Percentiles rank a stretch among this genome's conserved stretches.
phyloP scores from a whole-genome alignment of 352 stramenopile genomes.

The Lagenidium giganteum region DNA sequence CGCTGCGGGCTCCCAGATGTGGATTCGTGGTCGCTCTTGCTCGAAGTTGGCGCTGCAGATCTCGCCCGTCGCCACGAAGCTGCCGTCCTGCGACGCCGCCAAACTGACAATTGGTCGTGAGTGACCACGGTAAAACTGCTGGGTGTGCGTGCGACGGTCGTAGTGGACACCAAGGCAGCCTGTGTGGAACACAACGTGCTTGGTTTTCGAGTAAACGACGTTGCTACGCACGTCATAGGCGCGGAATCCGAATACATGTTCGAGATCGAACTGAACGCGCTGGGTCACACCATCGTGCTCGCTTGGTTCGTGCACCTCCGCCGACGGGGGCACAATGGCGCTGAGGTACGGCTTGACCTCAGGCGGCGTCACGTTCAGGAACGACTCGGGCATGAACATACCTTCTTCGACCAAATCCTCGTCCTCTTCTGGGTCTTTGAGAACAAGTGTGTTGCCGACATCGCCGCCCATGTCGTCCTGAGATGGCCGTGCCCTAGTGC shows the following conservation, averaged over 20 bases:
- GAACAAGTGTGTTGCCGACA: conserved; percentile 9
- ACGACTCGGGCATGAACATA: conserved; percentile 37
- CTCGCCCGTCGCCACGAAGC: conserved; percentile 49
- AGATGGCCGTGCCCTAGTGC: conserved; percentile 9
- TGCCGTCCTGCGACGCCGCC: conserved; percentile 27
- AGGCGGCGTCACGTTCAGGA: conserved; percentile 28
- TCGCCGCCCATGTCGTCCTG: conserved; percentile 1
- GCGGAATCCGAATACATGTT: conserved; percentile 53
- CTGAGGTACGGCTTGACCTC: conserved; percentile 53
- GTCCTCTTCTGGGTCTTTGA: conserved; percentile 37
- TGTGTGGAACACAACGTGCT: conserved; percentile 40
- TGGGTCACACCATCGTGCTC: conserved; percentile 23
- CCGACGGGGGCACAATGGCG: conserved; percentile 34
- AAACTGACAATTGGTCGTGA: conserved; percentile 44
- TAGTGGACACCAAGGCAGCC: conserved; percentile 54
- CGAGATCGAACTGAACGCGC: conserved; percentile 31
- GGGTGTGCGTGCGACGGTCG: conserved; percentile 43
- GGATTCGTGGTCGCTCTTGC: conserved; percentile 42
- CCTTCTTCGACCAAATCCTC: conserved; percentile 34
- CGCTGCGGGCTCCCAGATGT: conserved; percentile 56
- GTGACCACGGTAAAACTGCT: conserved; percentile 49
- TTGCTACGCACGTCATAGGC: conserved; percentile 42
- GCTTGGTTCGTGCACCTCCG: conserved; percentile 18
- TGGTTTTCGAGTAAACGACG: conserved; percentile 39
- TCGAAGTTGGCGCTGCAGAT: conserved; percentile 36